Evolutionary conservation across 2,329 filamentous ascomycete species (phyloP), one percentile per base, ranked within the genome.

Genomic region (Ophiostoma australiae): DNA sequence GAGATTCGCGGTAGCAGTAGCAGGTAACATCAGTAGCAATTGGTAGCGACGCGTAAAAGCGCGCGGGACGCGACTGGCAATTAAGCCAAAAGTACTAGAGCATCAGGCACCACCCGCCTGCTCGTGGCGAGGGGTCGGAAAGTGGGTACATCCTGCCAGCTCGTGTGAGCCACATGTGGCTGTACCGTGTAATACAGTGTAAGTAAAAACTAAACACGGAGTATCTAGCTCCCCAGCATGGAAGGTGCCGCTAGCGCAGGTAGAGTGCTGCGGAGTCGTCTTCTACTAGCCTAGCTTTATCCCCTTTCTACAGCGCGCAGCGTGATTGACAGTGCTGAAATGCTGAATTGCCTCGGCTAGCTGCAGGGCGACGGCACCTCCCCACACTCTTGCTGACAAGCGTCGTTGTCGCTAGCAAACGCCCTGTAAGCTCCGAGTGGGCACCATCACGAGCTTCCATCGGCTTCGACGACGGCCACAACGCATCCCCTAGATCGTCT

Each of bases 381-480:
- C 65, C 66, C 66, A 67, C 31, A 67, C 20, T 41, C 11, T 1
- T 41, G 11, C 17, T 67, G 33, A 66, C 33, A 66, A 23, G 13
- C 27, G 31, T 31, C 58, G 23, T 3, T 11, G 58, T 63, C 58
- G 15, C 58, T 35, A 33, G 17, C 44, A 48, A 48, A 48, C 44
- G 17, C 44, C 13, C 27, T 48, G 44, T 39, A 52, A 39, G 52
- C 52, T 7, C 10, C 48, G 20, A 23, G 23, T 58, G 23, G 8
- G 23, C 52, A 58, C 52, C 69, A 72, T 72, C 71, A 72, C 71
- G 69, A 71, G 71, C 71, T 69, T 72, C 71, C 5, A 72, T 37
- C 41, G 67, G 71, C 69, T 72, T 72, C 71, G 71, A 71, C 44
- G 41, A 41, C 68, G 39, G 31, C 17, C 39, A 41, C 11, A 15